Conservation (phyloP, 1,284 basidiomycete genomes). For the Thelephora terrestris region DNA sequence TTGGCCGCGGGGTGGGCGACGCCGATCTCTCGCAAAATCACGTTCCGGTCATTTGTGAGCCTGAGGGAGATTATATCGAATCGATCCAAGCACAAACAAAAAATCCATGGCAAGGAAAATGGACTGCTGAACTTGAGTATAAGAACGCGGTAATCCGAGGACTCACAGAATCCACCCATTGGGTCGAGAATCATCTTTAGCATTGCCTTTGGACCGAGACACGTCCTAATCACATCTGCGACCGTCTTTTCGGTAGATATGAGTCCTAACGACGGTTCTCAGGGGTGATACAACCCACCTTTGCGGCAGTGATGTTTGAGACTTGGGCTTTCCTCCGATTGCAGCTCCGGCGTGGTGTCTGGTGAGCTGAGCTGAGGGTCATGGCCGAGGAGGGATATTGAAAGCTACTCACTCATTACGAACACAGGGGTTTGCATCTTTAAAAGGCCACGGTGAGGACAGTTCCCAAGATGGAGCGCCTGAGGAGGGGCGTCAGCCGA, state of each 20-base stretch:
- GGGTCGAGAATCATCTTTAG: conserved; percentile 99
- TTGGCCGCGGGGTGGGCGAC: conserved; percentile 98
- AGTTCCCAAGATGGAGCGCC: too few species aligned
- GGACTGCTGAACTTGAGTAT: not conserved
- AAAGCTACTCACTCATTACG: conserved; percentile 48
- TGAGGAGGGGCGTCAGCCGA: too few species aligned
- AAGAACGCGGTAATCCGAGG: conserved; percentile 1
- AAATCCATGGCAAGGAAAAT: not conserved
- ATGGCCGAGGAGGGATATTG: conserved; percentile 13
- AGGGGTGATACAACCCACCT: conserved; percentile 41
- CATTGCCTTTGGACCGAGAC: conserved; percentile 97
- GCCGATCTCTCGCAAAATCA: conserved; percentile 95
- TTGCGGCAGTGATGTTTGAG: conserved; percentile 95
- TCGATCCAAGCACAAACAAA: not conserved
- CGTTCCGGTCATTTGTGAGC: conserved; percentile 96
- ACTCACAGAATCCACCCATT: conserved; percentile 94
- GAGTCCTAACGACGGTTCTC: conserved; percentile 5
- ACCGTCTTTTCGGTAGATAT: conserved; percentile 57
- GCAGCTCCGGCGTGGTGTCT: conserved; percentile 92
- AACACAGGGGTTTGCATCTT: conserved; percentile 53
- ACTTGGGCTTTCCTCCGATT: conserved; percentile 90
- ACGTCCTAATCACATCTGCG: conserved; percentile 97
- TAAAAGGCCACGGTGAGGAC: too few species aligned
- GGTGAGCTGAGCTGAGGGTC: not conserved
- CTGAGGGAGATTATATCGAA: conserved; percentile 28